These are phyloP conservation scores for Jasminum sambac DNA, from an alignment of 257 asterid species.

Conservation along the genomic window DNA sequence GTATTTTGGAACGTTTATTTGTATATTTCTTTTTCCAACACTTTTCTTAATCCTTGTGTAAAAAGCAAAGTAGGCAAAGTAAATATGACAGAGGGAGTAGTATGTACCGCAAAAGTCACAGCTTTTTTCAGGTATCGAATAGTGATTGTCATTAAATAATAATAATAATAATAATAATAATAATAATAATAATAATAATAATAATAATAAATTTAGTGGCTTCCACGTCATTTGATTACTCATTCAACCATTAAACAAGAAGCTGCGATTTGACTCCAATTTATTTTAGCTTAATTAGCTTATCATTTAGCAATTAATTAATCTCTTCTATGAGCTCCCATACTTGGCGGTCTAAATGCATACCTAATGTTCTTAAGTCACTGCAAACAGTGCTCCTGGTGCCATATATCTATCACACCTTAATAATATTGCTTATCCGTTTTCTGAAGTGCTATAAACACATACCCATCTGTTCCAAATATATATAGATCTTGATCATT, in stretches of 20 bases:
- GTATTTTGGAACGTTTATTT: too few relatives aligned
- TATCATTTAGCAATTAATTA: background rate
- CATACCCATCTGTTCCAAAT: too few relatives aligned
- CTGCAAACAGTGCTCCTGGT: background rate
- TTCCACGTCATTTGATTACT: slow-evolving; percentile 34
- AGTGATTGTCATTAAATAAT: slow-evolving; percentile 20
- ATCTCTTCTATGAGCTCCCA: background rate
- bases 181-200: too few relatives aligned
- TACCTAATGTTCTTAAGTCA: background rate
- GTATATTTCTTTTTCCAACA: too few relatives aligned
- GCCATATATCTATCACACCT: slow-evolving; percentile 15
- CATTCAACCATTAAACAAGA: slow-evolving; percentile 20
- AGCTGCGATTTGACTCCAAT: slow-evolving; percentile 20
- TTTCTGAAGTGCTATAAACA: background rate
- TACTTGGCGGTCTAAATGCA: background rate
- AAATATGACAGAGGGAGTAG: too few relatives aligned
- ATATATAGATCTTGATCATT: too few relatives aligned
- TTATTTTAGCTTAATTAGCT: background rate
- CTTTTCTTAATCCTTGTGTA: too few relatives aligned
- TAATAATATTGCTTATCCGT: background rate
- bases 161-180: too few relatives aligned
- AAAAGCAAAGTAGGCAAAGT: too few relatives aligned
- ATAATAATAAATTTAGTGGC: slow-evolving; percentile 27
- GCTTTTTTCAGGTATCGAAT: background rate
- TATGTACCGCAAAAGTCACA: background rate